Conservation (phyloP, 148 eudicot genomes). For the Silene uniflora region DNA sequence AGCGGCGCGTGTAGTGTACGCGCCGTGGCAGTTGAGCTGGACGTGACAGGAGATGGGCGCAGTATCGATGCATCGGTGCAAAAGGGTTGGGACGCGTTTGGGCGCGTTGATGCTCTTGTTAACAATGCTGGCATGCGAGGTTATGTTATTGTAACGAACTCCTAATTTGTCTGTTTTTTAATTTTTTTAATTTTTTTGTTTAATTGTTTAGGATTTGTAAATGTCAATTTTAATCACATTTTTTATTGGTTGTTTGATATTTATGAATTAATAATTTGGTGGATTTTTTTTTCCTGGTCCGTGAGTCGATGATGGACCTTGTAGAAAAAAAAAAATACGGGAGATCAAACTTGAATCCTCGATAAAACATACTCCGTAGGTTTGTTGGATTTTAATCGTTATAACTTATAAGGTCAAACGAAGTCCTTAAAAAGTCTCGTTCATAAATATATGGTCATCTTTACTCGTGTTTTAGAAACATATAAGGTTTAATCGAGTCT, state of each 20-base stretch:
- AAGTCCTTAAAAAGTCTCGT: no score
- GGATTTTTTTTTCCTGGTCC: neutral
- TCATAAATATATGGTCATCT: no score
- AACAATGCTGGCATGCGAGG: slow-evolving; percentile 71
- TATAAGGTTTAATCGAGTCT: neutral
- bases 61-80: slow-evolving; percentile 39
- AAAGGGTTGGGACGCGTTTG: slow-evolving; percentile 59
- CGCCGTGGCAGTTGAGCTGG: slow-evolving; percentile 60
- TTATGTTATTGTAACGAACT: slow-evolving; percentile 10
- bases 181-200: neutral
- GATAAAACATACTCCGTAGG: neutral
- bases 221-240: neutral
- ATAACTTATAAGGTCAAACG: no score
- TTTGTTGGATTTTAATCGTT: no score
- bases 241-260: neutral
- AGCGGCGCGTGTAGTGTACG: slow-evolving; percentile 12
- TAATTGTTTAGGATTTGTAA: neutral
- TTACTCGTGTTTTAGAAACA: no score
- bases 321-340: no score
- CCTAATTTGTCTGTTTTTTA: neutral
- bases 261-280: neutral
- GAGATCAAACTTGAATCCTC: neutral
- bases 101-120: slow-evolving; percentile 51
- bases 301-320: neutral
- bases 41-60: slow-evolving; percentile 34